Evolutionary conservation across 208 protist species (phyloP), one percentile per base, ranked within the genome.

Genomic region (Balamuthia mandrillaris): DNA sequence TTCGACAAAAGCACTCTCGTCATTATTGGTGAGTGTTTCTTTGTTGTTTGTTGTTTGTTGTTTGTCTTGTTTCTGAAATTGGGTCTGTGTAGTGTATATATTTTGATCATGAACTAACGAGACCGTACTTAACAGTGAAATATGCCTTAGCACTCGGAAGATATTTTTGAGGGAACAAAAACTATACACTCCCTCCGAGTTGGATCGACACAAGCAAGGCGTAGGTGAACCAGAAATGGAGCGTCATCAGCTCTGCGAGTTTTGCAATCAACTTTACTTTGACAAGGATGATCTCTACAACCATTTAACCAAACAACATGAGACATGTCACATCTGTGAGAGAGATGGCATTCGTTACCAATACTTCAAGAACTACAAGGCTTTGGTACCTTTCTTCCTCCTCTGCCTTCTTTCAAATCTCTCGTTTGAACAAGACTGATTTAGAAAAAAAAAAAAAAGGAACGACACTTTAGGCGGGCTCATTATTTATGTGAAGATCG

Each of bases 281-380:
- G 65, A 74, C 24, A 74, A 74, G 65, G 65, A 81, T 27, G 72
- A 81, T 27, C 39, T 81, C 10, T 81, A 37, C 35, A 42, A 81
- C 33, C 72, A 81, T 24, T 27, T 81, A 0, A 58, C 47, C 47
- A 58, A 81, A 49, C 37, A 81, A 27, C 72, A 81, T 29, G 54
- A 42, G 37, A 65, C 72, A 33, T 81, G 72, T 16, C 72, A 81
- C 18, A 5, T 81, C 2, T 81, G 72, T 33, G 72, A 81, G 35
- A 35, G 27, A n/a, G 60, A 60, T 41, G 72, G 45, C 72, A 58
- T 81, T 49, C 54, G 47, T n/a, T 81, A 61, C 18, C 41, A 81
- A 21, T 81, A 81, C 54, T 81, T n/a, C 54, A 81, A 81, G 35
- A 41, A 63, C 72, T 81, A 81, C 18, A 21, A 37, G 14, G 16